These are phyloP conservation scores for Pleurotus djamor DNA, from an alignment of 768 basidiomycete genomes.

Conservation along the genomic window DNA sequence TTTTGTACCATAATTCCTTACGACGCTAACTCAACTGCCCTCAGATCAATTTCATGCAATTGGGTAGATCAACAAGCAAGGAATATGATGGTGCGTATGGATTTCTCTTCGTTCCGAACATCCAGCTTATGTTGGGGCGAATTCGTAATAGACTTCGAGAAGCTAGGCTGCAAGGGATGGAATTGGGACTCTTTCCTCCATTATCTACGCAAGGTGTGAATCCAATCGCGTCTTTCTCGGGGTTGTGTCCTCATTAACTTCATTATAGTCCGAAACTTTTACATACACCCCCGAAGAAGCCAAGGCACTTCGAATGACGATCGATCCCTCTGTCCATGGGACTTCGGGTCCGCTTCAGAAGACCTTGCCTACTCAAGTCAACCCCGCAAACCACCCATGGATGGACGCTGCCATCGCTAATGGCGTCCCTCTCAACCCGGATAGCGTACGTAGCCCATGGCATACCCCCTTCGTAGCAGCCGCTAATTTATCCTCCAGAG, in stretches of 20 bases:
- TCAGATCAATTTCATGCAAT: constrained; percentile 7
- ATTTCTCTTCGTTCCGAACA: not conserved
- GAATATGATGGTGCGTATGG: constrained; percentile 7
- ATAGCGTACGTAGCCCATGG: not conserved
- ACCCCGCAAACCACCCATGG: not conserved
- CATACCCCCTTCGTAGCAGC: not conserved
- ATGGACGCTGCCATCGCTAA: not conserved
- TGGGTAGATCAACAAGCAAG: constrained; percentile 4
- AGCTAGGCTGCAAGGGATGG: constrained; percentile 9
- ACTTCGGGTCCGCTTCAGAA: constrained; percentile 8
- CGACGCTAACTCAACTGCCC: not conserved
- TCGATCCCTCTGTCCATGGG: not conserved
- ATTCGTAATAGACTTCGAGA: constrained; percentile 6
- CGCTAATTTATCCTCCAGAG: not conserved
- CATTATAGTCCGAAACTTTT: not conserved
- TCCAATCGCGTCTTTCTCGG: not conserved
- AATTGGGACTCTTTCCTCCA: constrained; percentile 11
- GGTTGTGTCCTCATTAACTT: not conserved
- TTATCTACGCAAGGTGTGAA: constrained; percentile 11
- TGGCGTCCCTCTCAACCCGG: not conserved
- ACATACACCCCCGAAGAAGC: not conserved
- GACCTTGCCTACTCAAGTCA: not conserved
- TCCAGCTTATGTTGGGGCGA: not conserved
- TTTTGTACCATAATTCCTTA: not conserved
- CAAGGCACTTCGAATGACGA: not conserved